Evolutionary conservation across 345 rosid species (phyloP).

Genomic region (Ceriops tagal): DNA sequence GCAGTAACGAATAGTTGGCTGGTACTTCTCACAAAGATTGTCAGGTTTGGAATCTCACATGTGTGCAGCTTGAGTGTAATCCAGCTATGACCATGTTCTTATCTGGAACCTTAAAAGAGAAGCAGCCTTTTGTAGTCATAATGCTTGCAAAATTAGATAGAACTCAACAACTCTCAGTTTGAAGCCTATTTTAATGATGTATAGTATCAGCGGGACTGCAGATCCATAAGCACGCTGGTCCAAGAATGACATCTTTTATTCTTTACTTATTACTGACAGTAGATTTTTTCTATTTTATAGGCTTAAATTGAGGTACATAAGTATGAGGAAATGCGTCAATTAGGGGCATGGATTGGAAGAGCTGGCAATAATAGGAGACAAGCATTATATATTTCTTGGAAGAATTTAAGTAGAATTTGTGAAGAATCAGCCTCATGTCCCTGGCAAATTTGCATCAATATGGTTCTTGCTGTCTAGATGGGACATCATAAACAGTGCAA

Average conservation of each 20-base stretch:
- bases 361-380: not conserved
- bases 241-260: not conserved
- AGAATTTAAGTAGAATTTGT: not conserved
- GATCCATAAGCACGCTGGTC: too few species aligned
- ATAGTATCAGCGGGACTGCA: not conserved
- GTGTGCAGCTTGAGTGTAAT: slow-evolving; percentile 23
- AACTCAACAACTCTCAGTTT: not conserved
- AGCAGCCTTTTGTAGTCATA: slow-evolving; percentile 11
- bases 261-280: not conserved
- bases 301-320: not conserved
- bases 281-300: not conserved
- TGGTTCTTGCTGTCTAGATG: not conserved
- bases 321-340: not conserved
- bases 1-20: slow-evolving; percentile 14
- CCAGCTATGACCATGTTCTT: slow-evolving; percentile 5
- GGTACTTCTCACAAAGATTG: slow-evolving; percentile 12
- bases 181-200: not conserved
- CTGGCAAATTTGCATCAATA: not conserved
- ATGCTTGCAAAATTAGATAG: not conserved
- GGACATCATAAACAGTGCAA: not conserved
- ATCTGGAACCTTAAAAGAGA: slow-evolving; percentile 3
- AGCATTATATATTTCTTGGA: not conserved
- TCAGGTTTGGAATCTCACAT: slow-evolving; percentile 11
- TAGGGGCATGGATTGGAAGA: not conserved
- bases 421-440: not conserved